These are phyloP conservation scores for Aureobasidium sp. DNA, from an alignment of 2,329 filamentous ascomycete species.

Conservation along the genomic window DNA sequence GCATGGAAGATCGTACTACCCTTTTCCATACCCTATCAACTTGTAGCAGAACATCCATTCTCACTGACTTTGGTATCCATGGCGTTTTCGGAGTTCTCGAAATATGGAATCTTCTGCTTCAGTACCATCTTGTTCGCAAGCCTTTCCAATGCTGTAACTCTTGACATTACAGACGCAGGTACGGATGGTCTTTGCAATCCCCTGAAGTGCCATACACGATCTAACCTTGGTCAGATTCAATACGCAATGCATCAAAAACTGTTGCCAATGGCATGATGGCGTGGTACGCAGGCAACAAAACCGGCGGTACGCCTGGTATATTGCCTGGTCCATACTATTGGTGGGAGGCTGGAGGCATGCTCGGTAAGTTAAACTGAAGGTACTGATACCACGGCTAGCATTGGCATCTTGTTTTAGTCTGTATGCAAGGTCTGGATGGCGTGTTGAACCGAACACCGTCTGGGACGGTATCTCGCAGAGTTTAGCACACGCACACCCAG, in stretches of 20 bases:
- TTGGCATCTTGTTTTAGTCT: no score
- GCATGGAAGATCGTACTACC: neutral
- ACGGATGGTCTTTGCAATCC: neutral
- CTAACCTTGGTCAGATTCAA: slow-evolving; percentile 20
- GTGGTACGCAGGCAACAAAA: slow-evolving; percentile 28
- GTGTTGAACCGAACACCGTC: no score
- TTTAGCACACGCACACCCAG: no score
- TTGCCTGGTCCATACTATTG: slow-evolving; percentile 38
- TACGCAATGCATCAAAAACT: slow-evolving; percentile 25
- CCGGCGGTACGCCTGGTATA: slow-evolving; percentile 20
- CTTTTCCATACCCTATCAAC: neutral
- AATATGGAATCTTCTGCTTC: neutral
- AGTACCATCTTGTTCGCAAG: neutral
- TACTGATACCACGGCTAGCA: no score
- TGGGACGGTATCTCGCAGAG: no score
- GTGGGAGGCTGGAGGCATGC: slow-evolving; percentile 37
- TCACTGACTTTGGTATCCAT: neutral
- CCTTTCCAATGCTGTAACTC: neutral
- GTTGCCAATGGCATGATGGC: slow-evolving; percentile 28
- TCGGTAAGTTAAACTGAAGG: neutral
- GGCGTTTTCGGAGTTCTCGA: neutral
- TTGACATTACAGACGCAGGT: slow-evolving; percentile 1
- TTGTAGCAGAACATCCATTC: neutral
- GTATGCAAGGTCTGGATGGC: no score
- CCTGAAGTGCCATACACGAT: neutral